These are phyloP conservation scores for Solanum infundibuliforme DNA, from an alignment of 257 asterid species.

Conservation along the genomic window DNA sequence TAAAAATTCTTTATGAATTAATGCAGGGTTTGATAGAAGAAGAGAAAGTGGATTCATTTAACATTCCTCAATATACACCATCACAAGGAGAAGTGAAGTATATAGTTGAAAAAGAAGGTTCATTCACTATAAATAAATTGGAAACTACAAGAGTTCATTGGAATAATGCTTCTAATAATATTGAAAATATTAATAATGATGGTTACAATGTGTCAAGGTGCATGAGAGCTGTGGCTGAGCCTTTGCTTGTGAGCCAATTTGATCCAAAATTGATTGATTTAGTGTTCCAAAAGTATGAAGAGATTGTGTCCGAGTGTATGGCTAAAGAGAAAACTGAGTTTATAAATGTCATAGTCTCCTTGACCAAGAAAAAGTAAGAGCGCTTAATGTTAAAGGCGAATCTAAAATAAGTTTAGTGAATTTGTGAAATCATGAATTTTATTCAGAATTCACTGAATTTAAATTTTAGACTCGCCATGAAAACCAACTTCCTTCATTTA, in stretches of 20 bases:
- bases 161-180: conserved; percentile 23
- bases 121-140: conserved; percentile 30
- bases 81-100: conserved; percentile 31
- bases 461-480: background rate
- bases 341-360: conserved; percentile 8
- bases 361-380: background rate
- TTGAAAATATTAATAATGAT: background rate
- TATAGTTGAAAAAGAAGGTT: conserved; percentile 39
- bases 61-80: conserved; percentile 56
- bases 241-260: conserved; percentile 47
- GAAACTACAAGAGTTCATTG: conserved; percentile 35
- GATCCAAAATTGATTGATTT: conserved; percentile 29
- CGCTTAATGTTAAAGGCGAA: accelerated
- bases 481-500: background rate
- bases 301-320: conserved; percentile 9
- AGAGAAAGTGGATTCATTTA: conserved; percentile 38
- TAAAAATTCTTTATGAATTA: background rate
- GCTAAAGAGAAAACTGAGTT: conserved; percentile 7
- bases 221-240: conserved; percentile 63
- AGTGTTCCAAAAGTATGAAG: conserved; percentile 23
- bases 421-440: background rate
- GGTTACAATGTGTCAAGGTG: conserved; percentile 39
- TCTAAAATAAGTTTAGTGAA: background rate
- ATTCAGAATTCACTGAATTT: background rate
- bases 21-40: conserved; percentile 38